Conservation (phyloP, 352 stramenopile genomes). For the Phytophthora capsici region DNA sequence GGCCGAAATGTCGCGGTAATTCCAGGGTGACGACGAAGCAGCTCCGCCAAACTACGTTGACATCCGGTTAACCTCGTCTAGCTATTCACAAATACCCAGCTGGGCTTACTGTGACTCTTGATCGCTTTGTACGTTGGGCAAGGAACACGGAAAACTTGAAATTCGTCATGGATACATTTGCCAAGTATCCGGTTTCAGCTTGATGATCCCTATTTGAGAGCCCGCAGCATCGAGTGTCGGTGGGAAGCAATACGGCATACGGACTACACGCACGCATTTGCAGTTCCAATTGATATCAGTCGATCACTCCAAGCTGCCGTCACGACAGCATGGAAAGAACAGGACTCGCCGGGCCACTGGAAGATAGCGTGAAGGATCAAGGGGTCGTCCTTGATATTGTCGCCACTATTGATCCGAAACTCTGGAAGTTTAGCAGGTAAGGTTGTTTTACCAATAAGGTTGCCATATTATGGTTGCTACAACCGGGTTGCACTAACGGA, state of each 20-base stretch:
- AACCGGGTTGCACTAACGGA: no score
- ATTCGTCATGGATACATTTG: constrained; percentile 6
- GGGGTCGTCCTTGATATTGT: constrained; percentile 5
- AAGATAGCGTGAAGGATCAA: constrained; percentile 5
- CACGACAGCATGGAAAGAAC: background rate
- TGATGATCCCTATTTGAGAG: constrained; percentile 7
- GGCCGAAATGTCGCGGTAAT: no score
- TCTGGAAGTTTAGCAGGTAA: constrained; percentile 12
- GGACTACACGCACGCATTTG: constrained; percentile 10
- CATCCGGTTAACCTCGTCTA: background rate
- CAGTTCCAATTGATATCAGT: background rate
- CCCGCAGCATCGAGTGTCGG: background rate
- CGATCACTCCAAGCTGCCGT: constrained; percentile 5
- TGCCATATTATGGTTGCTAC: background rate
- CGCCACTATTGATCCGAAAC: constrained; percentile 1
- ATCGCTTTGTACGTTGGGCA: constrained; percentile 10
- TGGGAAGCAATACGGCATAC: background rate
- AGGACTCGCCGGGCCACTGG: background rate
- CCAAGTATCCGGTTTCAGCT: constrained; percentile 8
- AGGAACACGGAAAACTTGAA: constrained; percentile 9
- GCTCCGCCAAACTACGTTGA: no score
- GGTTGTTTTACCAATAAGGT: no score
- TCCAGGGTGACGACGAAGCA: no score
- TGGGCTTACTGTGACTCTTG: constrained; percentile 2
- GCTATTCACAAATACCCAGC: constrained; percentile 8